A percentile compares a stretch with the other conserved stretches of the same genome.
phyloP scores from a whole-genome alignment of 768 basidiomycete species.

The Pisolithus orientalis region DNA sequence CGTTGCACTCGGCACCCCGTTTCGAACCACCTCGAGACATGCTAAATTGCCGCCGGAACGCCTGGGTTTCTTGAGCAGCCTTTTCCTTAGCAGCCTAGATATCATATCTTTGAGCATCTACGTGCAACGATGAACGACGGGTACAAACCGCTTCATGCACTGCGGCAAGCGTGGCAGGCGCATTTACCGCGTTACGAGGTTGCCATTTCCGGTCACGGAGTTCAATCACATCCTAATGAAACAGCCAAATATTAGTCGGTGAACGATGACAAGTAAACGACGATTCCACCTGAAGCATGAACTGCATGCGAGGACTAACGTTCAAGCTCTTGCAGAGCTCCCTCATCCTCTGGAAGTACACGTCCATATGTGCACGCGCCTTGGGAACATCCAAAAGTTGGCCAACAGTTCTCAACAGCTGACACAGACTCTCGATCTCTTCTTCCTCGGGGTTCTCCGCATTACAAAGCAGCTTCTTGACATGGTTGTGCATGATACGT shows the following conservation, averaged over 20 bases:
- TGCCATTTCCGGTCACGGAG: slow-evolving; percentile 81
- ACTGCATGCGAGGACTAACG: slow-evolving; percentile 84
- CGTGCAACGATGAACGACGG: not conserved
- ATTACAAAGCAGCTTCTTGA: slow-evolving; percentile 91
- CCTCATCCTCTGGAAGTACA: slow-evolving; percentile 90
- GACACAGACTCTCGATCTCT: slow-evolving; percentile 94
- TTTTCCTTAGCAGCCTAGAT: slow-evolving; percentile 80
- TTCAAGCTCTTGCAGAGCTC: slow-evolving; percentile 68
- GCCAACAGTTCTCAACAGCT: slow-evolving; percentile 86
- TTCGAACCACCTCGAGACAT: slow-evolving; percentile 91
- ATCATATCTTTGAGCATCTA: slow-evolving; percentile 25
- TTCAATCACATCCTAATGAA: slow-evolving; percentile 78
- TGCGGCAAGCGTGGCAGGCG: slow-evolving; percentile 83
- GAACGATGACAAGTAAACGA: not conserved
- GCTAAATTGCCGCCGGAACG: slow-evolving; percentile 48
- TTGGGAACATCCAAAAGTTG: slow-evolving; percentile 72
- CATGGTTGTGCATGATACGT: slow-evolving; percentile 97
- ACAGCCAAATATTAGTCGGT: not conserved
- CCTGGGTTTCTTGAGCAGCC: slow-evolving; percentile 47
- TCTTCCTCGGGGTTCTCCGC: slow-evolving; percentile 95
- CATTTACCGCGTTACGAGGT: slow-evolving; percentile 61
- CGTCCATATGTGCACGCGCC: slow-evolving; percentile 81
- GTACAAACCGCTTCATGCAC: slow-evolving; percentile 76
- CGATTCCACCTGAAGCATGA: slow-evolving; percentile 83
- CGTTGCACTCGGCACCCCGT: slow-evolving; percentile 71